Evolutionary conservation across 202 grass and related monocot species (phyloP).

Genomic region (Schoenoplectus triqueter): DNA sequence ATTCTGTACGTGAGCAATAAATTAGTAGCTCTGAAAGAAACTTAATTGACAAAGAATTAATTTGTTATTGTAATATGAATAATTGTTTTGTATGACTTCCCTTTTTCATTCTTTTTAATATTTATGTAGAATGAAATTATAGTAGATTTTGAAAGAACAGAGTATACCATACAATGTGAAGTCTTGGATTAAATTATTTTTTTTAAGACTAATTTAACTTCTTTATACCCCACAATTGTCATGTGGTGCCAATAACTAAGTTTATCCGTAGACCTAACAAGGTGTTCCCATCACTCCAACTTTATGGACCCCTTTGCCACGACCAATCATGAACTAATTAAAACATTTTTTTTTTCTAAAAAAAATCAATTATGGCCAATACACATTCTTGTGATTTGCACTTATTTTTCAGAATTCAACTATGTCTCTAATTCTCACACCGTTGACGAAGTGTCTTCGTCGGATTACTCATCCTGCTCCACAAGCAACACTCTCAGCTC

Average conservation of each 20-base stretch:
- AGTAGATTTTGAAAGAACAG: neutral
- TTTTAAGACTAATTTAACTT: neutral
- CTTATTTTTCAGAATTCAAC: slow-evolving; percentile 53
- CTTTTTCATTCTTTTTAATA: neutral
- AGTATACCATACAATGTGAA: neutral
- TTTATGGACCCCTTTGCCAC: neutral
- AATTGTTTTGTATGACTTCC: neutral
- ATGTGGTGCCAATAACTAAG: neutral
- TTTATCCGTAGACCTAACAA: neutral
- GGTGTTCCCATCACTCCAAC: neutral
- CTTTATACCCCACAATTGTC: neutral
- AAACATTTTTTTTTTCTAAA: neutral
- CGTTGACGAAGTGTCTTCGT: slow-evolving; percentile 60
- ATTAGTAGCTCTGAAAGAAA: neutral
- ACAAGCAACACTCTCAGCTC: slow-evolving; percentile 52
- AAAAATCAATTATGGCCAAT: neutral
- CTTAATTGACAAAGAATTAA: too few species aligned
- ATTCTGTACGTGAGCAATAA: neutral
- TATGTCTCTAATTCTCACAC: slow-evolving; percentile 59
- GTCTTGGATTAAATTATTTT: neutral
- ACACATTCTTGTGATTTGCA: neutral
- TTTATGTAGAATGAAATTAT: neutral
- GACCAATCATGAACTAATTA: neutral
- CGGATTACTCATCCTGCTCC: slow-evolving; percentile 74
- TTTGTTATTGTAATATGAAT: neutral